Percentiles rank a stretch among this genome's conserved stretches.
Conservation (phyloP, 164 flowering plant genomes). For the Buxus sempervirens region DNA sequence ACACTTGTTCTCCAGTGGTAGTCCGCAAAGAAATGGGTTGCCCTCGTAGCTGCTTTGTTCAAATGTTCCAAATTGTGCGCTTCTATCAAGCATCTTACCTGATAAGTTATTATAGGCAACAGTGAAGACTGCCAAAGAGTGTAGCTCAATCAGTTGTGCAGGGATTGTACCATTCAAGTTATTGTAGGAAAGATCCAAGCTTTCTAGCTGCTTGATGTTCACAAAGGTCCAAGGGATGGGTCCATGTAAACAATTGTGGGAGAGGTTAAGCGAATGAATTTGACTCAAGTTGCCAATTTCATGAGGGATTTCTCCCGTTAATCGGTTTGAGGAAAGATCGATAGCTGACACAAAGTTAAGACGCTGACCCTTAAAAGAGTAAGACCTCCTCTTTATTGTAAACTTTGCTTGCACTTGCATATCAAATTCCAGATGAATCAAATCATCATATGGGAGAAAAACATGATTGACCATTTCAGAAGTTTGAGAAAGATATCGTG, state of each 20-base stretch:
- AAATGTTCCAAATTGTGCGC: constrained; percentile 3
- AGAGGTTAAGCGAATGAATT: background rate
- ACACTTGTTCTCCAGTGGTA: background rate
- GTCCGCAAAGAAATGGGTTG: constrained; percentile 1
- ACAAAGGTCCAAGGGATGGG: background rate
- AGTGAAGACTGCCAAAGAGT: constrained; percentile 3
- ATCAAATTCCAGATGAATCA: too few relatives aligned
- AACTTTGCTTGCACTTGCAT: background rate
- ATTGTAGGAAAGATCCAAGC: background rate
- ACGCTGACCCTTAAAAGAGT: background rate
- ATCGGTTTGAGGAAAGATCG: background rate
- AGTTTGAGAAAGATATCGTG: too few relatives aligned
- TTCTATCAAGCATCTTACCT: background rate
- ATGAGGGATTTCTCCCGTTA: background rate
- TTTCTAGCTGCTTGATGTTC: background rate
- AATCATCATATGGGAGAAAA: too few relatives aligned
- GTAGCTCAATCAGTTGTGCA: background rate
- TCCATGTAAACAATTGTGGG: background rate
- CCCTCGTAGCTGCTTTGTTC: constrained; percentile 1
- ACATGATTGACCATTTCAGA: background rate
- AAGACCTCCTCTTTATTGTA: background rate
- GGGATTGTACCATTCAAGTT: background rate
- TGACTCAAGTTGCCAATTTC: background rate
- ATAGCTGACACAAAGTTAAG: background rate
- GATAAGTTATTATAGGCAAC: background rate